Evolutionary conservation across 2,329 filamentous ascomycete genomes (phyloP).

Genomic region (Sarocladium strictum): DNA sequence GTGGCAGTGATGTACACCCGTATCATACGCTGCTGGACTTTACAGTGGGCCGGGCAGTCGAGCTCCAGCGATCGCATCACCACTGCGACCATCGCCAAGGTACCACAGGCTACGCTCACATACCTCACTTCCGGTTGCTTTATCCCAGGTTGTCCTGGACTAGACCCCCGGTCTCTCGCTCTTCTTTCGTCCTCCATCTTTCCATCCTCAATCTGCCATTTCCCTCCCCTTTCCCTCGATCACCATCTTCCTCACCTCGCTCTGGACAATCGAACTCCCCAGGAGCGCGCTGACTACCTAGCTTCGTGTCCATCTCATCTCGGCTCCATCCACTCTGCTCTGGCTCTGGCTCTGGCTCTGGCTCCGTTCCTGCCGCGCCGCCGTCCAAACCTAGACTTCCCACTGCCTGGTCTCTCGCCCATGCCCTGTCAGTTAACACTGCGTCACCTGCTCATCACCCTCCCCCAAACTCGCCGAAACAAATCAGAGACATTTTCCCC

Average conservation of each 20-base stretch:
- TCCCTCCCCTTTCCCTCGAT: background rate
- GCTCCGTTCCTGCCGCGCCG: constrained; percentile 5
- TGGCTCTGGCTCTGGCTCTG: too few relatives aligned
- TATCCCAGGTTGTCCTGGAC: too few relatives aligned
- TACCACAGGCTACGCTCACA: background rate
- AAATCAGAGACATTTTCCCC: constrained; percentile 8
- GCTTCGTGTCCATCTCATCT: background rate
- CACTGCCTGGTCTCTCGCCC: background rate
- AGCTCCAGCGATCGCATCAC: background rate
- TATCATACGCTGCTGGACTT: constrained; percentile 1
- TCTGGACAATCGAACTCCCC: too few relatives aligned
- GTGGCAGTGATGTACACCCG: too few relatives aligned
- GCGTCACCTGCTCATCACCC: constrained; percentile 2
- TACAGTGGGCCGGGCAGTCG: background rate
- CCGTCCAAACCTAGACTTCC: constrained; percentile 3
- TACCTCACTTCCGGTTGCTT: background rate
- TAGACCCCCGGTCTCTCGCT: too few relatives aligned
- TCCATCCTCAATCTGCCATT: background rate
- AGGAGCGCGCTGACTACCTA: too few relatives aligned
- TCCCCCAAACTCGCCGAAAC: background rate
- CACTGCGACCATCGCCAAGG: background rate
- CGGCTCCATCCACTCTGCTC: constrained; percentile 2
- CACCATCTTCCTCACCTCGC: too few relatives aligned
- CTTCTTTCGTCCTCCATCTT: background rate
- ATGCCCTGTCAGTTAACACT: background rate